These are phyloP conservation scores for Sinapis alba DNA, from an alignment of 441 rosid genomes.

Conservation along the genomic window DNA sequence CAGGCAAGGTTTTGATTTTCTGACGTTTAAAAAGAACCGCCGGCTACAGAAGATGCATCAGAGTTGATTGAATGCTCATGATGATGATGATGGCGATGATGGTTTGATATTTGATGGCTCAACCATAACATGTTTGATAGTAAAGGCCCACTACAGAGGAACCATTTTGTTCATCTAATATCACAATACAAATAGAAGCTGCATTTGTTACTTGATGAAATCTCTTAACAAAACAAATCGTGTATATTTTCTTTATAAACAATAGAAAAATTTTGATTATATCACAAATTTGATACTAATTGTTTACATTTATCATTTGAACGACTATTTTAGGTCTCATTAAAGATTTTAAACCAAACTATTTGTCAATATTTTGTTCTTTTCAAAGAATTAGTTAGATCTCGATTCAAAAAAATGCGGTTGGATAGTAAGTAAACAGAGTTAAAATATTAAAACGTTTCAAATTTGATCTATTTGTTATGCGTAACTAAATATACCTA, in stretches of 20 bases:
- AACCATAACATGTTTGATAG: slow-evolving; percentile 30
- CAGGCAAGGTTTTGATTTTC: slow-evolving; percentile 10
- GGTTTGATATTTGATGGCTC: background rate
- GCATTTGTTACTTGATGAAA: slow-evolving; percentile 18
- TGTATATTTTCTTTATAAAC: background rate
- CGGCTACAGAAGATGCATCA: slow-evolving; percentile 24
- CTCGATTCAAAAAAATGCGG: background rate
- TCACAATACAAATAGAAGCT: slow-evolving; percentile 11
- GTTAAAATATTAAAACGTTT: no score
- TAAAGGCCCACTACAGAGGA: slow-evolving; percentile 26
- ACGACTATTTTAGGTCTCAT: no score
- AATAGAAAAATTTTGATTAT: no score
- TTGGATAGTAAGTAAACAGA: no score
- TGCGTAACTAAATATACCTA: no score
- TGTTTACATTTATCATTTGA: no score
- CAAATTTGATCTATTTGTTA: no score
- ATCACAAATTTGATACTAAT: no score
- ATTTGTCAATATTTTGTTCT: no score
- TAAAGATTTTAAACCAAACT: no score
- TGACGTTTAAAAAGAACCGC: slow-evolving; percentile 1
- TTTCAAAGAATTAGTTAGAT: background rate
- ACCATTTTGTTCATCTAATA: slow-evolving; percentile 30
- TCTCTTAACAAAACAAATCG: background rate
- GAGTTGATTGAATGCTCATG: no score
- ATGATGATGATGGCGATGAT: slow-evolving; percentile 10